Base-by-base conservation (phyloP, 1,139 yeast genomes). In the Hyphopichia fennica region DNA sequence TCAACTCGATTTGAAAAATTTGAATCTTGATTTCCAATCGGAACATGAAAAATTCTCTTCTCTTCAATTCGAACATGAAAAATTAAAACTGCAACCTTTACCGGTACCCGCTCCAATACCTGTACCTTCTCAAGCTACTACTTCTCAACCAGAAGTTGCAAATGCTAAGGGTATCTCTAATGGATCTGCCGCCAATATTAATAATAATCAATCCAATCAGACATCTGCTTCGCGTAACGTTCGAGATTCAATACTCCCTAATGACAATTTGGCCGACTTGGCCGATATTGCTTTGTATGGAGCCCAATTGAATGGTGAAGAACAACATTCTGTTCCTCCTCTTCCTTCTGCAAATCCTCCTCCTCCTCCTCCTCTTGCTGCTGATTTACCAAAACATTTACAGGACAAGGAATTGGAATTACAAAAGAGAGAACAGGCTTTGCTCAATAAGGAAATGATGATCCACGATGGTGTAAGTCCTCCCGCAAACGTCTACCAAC, bases 271-370 rank as follows among this genome's bases (percentile, higher is more conserved):
- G 35, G 67, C 68, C 31, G 81, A 76, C 49, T 62, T 74, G 42
- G 58, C 76, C 2, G 75, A 71, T 47, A 70, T 72, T 45, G 79
- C 79, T 1, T 42, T 71, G 13, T 72, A 69, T 47, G 72, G 74
- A 2, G 74, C 69, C 18, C 49, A 52, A 10, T 50, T 67, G 37
- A 63, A 63, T 42, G 67, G 63, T 7, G 69, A 65, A 30, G 25
- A 43, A 17, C 19, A n/a, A 16, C 15, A 27, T 23, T 25, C 44
- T 15, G 5, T 10, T 20, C 18, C 4, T n/a, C 17, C 30, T 23
- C 19, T 8, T n/a, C 33, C 17, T 14, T 14, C 17, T 30, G 18
- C 25, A 17, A 13, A n/a, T 16, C n/a, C 11, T 18, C 28, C 30
- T n/a, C 31, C 20, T 18, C 29, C 30, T 20, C 42, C 33, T 40